phyloP scores from a whole-genome alignment of 139 green algal genomes.

The Deuterostichococcus epilithicus region DNA sequence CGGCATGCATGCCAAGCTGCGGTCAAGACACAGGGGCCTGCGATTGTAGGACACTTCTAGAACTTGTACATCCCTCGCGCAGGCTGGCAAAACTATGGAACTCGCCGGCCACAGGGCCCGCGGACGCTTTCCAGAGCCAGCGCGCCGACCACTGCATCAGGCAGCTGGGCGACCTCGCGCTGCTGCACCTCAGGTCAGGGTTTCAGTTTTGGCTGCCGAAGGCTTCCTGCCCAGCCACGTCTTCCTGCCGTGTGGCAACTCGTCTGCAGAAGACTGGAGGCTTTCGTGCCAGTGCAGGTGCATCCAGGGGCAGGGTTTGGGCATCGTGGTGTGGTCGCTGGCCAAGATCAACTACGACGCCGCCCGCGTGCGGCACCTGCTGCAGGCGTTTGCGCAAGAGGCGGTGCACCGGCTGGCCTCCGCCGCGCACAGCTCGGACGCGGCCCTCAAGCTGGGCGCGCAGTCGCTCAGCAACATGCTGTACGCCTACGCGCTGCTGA shows the following conservation, averaged over 20 bases:
- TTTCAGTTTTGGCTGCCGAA: background rate
- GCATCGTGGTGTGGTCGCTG: constrained; percentile 15
- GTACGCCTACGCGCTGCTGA: constrained; percentile 35
- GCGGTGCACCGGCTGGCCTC: constrained; percentile 5
- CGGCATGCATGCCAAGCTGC: background rate
- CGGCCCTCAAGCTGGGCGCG: constrained; percentile 16
- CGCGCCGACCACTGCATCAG: background rate
- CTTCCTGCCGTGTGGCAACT: background rate
- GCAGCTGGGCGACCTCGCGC: background rate
- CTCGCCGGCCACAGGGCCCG: no score
- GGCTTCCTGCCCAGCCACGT: background rate
- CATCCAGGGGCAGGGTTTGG: constrained; percentile 14
- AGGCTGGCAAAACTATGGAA: background rate
- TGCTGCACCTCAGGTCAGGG: background rate
- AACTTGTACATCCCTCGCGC: background rate
- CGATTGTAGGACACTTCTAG: background rate
- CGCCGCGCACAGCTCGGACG: background rate
- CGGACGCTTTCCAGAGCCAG: no score
- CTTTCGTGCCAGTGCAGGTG: background rate
- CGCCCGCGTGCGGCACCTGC: background rate
- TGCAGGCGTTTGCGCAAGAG: constrained; percentile 17
- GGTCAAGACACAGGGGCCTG: background rate
- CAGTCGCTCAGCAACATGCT: constrained; percentile 50
- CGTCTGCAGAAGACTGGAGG: background rate
- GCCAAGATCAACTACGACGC: constrained; percentile 13